These are phyloP conservation scores for Arthrobotrys pseudoclavata DNA, from an alignment of 2,329 filamentous ascomycete species.

Conservation along the genomic window DNA sequence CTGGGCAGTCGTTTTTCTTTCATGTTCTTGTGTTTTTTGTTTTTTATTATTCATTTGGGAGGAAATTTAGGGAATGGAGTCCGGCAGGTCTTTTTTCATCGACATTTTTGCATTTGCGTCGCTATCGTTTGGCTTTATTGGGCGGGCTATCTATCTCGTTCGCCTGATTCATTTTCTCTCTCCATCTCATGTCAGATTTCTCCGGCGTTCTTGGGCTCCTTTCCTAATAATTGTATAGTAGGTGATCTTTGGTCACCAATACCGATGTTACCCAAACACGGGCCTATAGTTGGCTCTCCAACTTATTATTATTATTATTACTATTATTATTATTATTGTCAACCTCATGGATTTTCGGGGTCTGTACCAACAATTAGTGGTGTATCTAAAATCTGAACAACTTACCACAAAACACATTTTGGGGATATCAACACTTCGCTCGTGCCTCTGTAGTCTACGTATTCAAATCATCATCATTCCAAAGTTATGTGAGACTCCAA, in stretches of 20 bases:
- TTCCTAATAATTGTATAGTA: conserved; percentile 48
- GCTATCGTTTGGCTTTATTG: conserved; percentile 13
- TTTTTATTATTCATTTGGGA: conserved; percentile 37
- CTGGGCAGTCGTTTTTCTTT: neutral
- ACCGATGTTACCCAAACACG: conserved; percentile 7
- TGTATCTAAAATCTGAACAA: conserved; percentile 29
- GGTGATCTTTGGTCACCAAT: conserved; percentile 24
- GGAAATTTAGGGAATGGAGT: conserved; percentile 52
- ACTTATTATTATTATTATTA: neutral
- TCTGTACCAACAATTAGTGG: conserved; percentile 36
- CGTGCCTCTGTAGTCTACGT: neutral
- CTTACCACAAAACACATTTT: conserved; percentile 26
- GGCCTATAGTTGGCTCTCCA: neutral
- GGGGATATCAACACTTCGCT: conserved; percentile 7
- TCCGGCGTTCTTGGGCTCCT: conserved; percentile 36
- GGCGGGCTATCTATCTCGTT: conserved; percentile 40
- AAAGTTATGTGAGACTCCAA: conserved; percentile 45
- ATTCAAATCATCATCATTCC: conserved; percentile 17
- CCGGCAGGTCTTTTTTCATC: conserved; percentile 37
- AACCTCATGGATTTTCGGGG: conserved; percentile 14
- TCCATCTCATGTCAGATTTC: conserved; percentile 19
- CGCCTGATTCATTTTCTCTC: conserved; percentile 33
- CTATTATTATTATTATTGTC: neutral
- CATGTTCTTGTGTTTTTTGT: neutral
- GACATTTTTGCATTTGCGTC: conserved; percentile 17